Percentiles rank a stretch among this genome's conserved stretches.
phyloP scores from a whole-genome alignment of 345 rosid genomes.

The Trapa bicornis region DNA sequence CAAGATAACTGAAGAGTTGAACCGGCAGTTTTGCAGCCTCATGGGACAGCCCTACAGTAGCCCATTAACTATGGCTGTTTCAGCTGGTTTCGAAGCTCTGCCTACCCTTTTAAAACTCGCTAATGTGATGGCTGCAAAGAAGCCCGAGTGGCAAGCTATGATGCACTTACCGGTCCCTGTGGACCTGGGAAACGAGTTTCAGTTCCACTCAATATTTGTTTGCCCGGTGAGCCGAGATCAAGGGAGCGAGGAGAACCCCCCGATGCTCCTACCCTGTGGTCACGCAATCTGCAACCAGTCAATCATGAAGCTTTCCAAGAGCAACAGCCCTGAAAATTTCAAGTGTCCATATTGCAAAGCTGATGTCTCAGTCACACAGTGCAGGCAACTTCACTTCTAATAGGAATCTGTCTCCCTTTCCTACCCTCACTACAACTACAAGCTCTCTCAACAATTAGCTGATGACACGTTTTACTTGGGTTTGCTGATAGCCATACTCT shows the following conservation, averaged over 20 bases:
- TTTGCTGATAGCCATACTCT: neutral
- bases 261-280: slow-evolving; percentile 52
- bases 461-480: neutral
- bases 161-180: slow-evolving; percentile 45
- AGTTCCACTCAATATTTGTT: slow-evolving; percentile 54
- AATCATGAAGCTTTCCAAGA: slow-evolving; percentile 40
- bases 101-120: slow-evolving; percentile 57
- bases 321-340: slow-evolving; percentile 25
- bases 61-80: slow-evolving; percentile 33
- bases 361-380: slow-evolving; percentile 25
- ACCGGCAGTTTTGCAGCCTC: slow-evolving; percentile 35
- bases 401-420: neutral
- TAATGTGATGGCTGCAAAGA: slow-evolving; percentile 51
- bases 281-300: slow-evolving; percentile 64
- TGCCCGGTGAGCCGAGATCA: slow-evolving; percentile 62
- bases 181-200: slow-evolving; percentile 45
- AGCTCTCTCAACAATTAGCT: neutral
- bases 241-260: slow-evolving; percentile 49
- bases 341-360: slow-evolving; percentile 53
- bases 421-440: neutral
- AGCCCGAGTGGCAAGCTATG: slow-evolving; percentile 50
- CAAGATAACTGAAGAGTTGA: slow-evolving; percentile 30
- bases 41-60: slow-evolving; percentile 32
- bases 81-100: slow-evolving; percentile 50
- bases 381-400: slow-evolving; percentile 45